Evolutionary conservation across 2,329 filamentous ascomycete species (phyloP).

Genomic region (Colletotrichum ledebouriae): DNA sequence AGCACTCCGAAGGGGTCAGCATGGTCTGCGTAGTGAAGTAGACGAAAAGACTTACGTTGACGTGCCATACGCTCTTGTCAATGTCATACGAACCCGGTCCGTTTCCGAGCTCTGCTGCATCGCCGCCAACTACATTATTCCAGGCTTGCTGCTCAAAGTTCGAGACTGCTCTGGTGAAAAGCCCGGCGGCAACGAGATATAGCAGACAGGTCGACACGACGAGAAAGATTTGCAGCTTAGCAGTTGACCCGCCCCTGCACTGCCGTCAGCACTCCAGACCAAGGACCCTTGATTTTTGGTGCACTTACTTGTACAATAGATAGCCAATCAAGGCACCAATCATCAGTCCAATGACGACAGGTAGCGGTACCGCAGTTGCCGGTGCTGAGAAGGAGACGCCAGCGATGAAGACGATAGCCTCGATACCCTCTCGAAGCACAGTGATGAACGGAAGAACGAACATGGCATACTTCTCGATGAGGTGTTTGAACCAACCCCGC

Average conservation of each 20-base stretch:
- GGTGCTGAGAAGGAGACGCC: constrained; percentile 84
- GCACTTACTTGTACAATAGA: constrained; percentile 80
- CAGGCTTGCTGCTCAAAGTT: constrained; percentile 78
- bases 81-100: constrained; percentile 87
- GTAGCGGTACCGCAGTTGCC: constrained; percentile 81
- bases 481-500: constrained; percentile 68
- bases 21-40: constrained; percentile 20
- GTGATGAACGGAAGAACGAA: constrained; percentile 90
- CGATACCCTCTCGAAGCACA: constrained; percentile 86
- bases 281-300: constrained; percentile 7
- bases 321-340: constrained; percentile 78
- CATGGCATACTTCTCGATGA: constrained; percentile 85
- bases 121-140: constrained; percentile 73
- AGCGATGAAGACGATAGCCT: constrained; percentile 88
- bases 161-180: constrained; percentile 85
- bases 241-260: constrained; percentile 56
- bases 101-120: constrained; percentile 61
- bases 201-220: constrained; percentile 85
- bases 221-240: constrained; percentile 78
- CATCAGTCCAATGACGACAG: constrained; percentile 78
- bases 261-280: constrained; percentile 17
- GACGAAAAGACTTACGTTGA: constrained; percentile 70
- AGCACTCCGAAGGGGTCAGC: constrained; percentile 72
- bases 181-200: constrained; percentile 85
- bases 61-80: constrained; percentile 82